These are phyloP conservation scores for Fusarium sp. DNA, from an alignment of 2,329 filamentous ascomycete species.

Conservation along the genomic window DNA sequence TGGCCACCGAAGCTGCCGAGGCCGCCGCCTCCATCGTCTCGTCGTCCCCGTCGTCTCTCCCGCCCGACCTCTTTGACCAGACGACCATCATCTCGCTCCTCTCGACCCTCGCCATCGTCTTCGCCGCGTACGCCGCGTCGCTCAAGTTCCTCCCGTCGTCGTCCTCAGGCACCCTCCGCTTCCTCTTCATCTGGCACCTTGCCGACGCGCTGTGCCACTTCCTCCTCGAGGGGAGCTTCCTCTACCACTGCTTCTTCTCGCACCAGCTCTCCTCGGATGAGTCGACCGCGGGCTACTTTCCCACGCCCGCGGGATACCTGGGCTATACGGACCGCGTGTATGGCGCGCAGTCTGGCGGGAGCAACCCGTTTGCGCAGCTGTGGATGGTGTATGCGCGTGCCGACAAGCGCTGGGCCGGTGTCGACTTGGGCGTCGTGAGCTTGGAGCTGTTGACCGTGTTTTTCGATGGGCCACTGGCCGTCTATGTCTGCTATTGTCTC, in stretches of 20 bases:
- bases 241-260: slow-evolving; percentile 93
- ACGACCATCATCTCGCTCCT: slow-evolving; percentile 73
- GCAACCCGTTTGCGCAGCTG: slow-evolving; percentile 69
- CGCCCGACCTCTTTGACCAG: slow-evolving; percentile 71
- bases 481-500: slow-evolving; percentile 74
- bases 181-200: slow-evolving; percentile 94
- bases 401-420: slow-evolving; percentile 75
- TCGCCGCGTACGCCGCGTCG: slow-evolving; percentile 66
- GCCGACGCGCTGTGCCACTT: slow-evolving; percentile 95
- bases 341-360: slow-evolving; percentile 71
- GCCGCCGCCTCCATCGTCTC: no score
- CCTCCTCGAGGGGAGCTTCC: slow-evolving; percentile 89
- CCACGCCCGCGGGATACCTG: slow-evolving; percentile 68
- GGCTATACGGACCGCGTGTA: slow-evolving; percentile 65
- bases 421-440: slow-evolving; percentile 74
- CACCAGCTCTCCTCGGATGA: slow-evolving; percentile 57
- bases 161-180: slow-evolving; percentile 72
- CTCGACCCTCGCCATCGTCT: slow-evolving; percentile 67
- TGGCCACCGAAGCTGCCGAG: slow-evolving; percentile 27
- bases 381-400: slow-evolving; percentile 81
- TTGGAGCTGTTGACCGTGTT: slow-evolving; percentile 78
- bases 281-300: slow-evolving; percentile 56
- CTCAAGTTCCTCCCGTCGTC: slow-evolving; percentile 63
- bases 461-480: slow-evolving; percentile 72
- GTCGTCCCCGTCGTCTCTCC: slow-evolving; percentile 55